These are phyloP conservation scores for Apiotrichum veenhuisii DNA, from an alignment of 1,284 basidiomycete species.

Conservation along the genomic window DNA sequence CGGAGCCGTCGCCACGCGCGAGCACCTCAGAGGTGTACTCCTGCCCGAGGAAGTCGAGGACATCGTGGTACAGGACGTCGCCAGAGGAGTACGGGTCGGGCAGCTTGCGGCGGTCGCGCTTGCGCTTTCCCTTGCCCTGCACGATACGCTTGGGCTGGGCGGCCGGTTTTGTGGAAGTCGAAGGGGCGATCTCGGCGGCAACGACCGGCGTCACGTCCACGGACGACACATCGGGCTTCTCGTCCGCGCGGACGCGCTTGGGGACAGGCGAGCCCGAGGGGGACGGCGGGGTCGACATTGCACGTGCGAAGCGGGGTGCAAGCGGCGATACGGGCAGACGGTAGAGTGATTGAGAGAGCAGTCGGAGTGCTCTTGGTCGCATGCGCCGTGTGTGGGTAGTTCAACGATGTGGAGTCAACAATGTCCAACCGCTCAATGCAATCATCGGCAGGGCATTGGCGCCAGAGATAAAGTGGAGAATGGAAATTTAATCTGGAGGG, in stretches of 20 bases:
- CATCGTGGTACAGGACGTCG: slow-evolving; percentile 71
- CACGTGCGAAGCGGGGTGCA: neutral
- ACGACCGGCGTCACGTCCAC: neutral
- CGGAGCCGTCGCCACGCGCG: slow-evolving; percentile 56
- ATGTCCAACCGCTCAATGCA: too few relatives aligned
- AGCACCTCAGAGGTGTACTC: slow-evolving; percentile 58
- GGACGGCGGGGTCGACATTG: slow-evolving; percentile 3
- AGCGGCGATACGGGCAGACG: neutral
- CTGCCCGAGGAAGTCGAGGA: slow-evolving; percentile 63
- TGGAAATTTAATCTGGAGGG: slow-evolving; percentile 27
- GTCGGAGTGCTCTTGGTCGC: slow-evolving; percentile 15
- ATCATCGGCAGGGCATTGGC: too few relatives aligned
- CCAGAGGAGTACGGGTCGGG: slow-evolving; percentile 67
- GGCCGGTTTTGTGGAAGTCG: neutral
- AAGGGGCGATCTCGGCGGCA: neutral
- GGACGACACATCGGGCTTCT: neutral
- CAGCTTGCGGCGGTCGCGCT: slow-evolving; percentile 36
- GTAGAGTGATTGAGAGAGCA: neutral
- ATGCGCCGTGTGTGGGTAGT: neutral
- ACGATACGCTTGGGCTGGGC: slow-evolving; percentile 4
- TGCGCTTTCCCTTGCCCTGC: slow-evolving; percentile 24
- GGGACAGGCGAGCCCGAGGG: slow-evolving; percentile 6
- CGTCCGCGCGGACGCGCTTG: slow-evolving; percentile 12
- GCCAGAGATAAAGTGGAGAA: too few relatives aligned
- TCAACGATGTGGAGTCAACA: too few relatives aligned